These are phyloP conservation scores for Neurospora hispaniola DNA, from an alignment of 495 filamentous ascomycete species.

Conservation along the genomic window DNA sequence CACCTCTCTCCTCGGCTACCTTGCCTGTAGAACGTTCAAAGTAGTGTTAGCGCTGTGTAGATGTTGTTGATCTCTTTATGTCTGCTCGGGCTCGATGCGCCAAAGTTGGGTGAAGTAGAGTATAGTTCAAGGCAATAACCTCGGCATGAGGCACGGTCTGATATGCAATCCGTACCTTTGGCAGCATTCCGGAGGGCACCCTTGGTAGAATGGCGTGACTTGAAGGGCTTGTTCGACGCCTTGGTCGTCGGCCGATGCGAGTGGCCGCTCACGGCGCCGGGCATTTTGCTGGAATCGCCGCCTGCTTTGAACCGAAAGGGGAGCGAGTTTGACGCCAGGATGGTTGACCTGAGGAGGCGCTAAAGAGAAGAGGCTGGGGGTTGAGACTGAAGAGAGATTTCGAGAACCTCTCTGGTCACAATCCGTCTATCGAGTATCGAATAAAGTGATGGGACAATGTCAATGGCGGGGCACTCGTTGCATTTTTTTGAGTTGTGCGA, in stretches of 20 bases:
- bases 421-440: neutral
- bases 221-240: conserved; percentile 74
- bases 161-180: conserved; percentile 51
- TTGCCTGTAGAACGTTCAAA: conserved; percentile 21
- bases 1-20: conserved; percentile 41
- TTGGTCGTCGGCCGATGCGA: conserved; percentile 92
- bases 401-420: conserved; percentile 4
- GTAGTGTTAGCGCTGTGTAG: conserved; percentile 5
- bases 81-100: neutral
- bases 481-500: conserved; percentile 20
- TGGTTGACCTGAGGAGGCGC: neutral
- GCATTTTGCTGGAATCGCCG: conserved; percentile 51
- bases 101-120: neutral
- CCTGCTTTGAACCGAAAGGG: conserved; percentile 84
- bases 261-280: conserved; percentile 48
- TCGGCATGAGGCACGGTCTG: conserved; percentile 4
- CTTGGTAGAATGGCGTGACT: conserved; percentile 83
- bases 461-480: conserved; percentile 19
- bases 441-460: neutral
- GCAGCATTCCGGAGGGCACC: conserved; percentile 65
- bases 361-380: neutral
- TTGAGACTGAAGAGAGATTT: conserved; percentile 8
- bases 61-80: neutral
- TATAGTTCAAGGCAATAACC: neutral
- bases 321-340: conserved; percentile 31